These are phyloP conservation scores for Picea sitchensis DNA, from an alignment of 75 land plant species.

Conservation along the genomic window DNA sequence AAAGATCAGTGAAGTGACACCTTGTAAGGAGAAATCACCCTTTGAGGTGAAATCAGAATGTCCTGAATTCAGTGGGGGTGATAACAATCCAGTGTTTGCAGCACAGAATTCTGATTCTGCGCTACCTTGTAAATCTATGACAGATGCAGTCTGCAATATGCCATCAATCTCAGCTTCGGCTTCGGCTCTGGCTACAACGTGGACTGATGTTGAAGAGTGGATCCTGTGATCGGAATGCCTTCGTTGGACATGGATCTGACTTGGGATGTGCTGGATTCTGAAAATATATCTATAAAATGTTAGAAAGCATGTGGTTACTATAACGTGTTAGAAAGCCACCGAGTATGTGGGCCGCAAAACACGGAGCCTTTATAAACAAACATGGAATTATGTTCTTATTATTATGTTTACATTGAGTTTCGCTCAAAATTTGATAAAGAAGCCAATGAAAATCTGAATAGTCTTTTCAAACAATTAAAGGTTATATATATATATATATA, in stretches of 20 bases:
- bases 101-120: neutral
- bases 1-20: neutral
- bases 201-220: neutral
- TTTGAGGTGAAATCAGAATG: neutral
- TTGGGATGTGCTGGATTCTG: conserved; percentile 5
- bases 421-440: no score
- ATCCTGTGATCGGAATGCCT: neutral
- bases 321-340: no score
- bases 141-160: neutral
- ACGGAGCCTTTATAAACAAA: no score
- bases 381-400: no score
- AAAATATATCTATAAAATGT: neutral
- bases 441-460: no score
- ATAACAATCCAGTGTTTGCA: neutral
- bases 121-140: neutral
- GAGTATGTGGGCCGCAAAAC: no score
- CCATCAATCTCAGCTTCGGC: neutral
- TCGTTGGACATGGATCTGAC: conserved; percentile 3
- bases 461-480: no score
- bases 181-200: no score
- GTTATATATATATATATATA: no score
- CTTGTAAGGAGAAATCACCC: neutral
- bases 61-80: neutral
- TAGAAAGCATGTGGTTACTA: neutral
- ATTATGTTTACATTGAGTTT: no score